Base-by-base conservation (phyloP, 192 early-diverging fungal species). In the Rhizophagus prolifer region DNA sequence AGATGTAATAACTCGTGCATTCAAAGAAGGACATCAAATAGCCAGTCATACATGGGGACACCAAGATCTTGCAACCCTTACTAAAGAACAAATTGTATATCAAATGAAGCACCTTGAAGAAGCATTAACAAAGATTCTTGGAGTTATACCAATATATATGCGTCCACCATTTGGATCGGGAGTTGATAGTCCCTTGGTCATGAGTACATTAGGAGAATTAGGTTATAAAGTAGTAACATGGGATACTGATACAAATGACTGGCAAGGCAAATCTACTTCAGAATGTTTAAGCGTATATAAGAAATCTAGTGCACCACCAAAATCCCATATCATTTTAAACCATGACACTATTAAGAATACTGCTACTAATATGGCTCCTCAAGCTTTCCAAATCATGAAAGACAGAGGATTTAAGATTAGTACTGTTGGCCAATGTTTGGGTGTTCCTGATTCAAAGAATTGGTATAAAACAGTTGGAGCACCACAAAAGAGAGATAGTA, bases 1-100 rank as follows among this genome's bases (percentile, higher is more conserved):
- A 9, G 2, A 26, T 19, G 41, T 75, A 36, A 54, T 93, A 28
- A 81, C 75, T 23, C 80, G 83, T 25, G 84, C 85, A 5, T 81
- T 77, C 74, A 69, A 80, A 8, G 78, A 63, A 9, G 90, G 92
- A 9, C 90, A 91, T 69, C 86, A 90, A 68, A 90, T 92, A 60
- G 89, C 72, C 3, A 82, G 81, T 13, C 88, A 90, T 47, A 85
- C 86, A 4, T 90, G 76, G 82, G 80, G 79, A 1, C 88, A 89
- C 78, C 71, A 74, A 3, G 81, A 85, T 64, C 46, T 89, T 10
- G 78, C 79, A 60, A 44, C 28, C 2, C 25, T 82, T 9, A 38
- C 76, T 2, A 79, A 75, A 2, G 77, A 85, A 41, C 75, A 83
- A 58, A 83, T 81, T 34, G 47, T 78, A 14, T 75, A 66, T 38